A percentile compares a stretch with the other conserved stretches of the same genome.
phyloP scores from a whole-genome alignment of 805 yeast genomes.

The Myxozyma lipomycoides region DNA sequence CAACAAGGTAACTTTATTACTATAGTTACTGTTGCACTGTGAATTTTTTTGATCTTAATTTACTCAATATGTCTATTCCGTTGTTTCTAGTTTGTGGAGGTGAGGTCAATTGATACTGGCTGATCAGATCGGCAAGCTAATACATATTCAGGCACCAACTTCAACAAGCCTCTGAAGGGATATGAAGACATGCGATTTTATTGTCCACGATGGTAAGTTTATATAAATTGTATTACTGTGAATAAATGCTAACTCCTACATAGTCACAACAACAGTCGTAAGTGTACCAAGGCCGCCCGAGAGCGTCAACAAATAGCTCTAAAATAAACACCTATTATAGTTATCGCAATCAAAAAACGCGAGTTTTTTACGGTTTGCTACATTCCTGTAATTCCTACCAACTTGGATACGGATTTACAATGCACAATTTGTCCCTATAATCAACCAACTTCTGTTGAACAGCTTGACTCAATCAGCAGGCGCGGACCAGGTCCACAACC shows the following conservation, averaged over 20 bases:
- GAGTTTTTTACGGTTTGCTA: constrained; percentile 36
- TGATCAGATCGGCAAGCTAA: not conserved
- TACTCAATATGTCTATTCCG: not conserved
- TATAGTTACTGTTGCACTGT: too few species aligned
- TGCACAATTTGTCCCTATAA: constrained; percentile 23
- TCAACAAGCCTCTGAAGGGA: constrained; percentile 28
- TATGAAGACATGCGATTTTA: constrained; percentile 31
- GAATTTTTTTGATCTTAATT: not conserved
- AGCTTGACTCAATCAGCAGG: constrained; percentile 13
- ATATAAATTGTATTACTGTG: constrained; percentile 41
- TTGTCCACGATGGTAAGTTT: constrained; percentile 38
- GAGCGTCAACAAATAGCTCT: not conserved
- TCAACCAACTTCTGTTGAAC: constrained; percentile 1
- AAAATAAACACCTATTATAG: not conserved
- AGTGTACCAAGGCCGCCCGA: not conserved
- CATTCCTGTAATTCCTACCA: constrained; percentile 34
- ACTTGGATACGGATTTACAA: constrained; percentile 28
- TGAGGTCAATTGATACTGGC: not conserved
- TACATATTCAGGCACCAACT: constrained; percentile 23
- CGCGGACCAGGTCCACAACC: too few species aligned
- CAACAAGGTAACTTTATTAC: too few species aligned
- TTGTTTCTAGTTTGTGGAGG: not conserved
- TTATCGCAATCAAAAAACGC: constrained; percentile 28
- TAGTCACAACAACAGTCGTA: constrained; percentile 20
- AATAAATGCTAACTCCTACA: not conserved